Percentiles rank a stretch among this genome's conserved stretches.
Evolutionary conservation across 2,329 filamentous ascomycete species (phyloP).

Genomic region (Hymenoscyphus scutula): DNA sequence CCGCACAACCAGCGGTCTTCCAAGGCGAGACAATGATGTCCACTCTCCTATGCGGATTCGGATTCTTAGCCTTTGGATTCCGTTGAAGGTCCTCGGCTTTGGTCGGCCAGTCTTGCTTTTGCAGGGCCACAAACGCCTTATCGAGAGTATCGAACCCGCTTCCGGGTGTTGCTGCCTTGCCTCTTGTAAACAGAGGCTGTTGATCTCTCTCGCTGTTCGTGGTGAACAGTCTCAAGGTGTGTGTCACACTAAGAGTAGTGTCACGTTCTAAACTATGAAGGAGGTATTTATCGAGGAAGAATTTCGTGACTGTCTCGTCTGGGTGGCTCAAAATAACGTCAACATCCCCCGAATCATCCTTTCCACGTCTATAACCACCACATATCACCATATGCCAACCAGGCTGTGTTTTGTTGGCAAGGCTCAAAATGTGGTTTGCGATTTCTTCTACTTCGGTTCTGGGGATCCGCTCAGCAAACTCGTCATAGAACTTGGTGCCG

Average conservation of each 20-base stretch:
- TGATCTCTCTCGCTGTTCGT: conserved; percentile 73
- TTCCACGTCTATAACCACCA: conserved; percentile 67
- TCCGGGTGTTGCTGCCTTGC: conserved; percentile 33
- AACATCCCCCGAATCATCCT: conserved; percentile 70
- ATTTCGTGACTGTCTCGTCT: conserved; percentile 63
- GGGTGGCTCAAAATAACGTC: conserved; percentile 82
- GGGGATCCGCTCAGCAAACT: conserved; percentile 71
- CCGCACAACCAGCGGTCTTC: conserved; percentile 82
- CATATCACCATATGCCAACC: conserved; percentile 61
- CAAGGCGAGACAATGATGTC: conserved; percentile 91
- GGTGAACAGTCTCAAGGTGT: conserved; percentile 70
- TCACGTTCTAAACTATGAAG: conserved; percentile 66
- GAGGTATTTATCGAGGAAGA: conserved; percentile 68
- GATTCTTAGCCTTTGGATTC: conserved; percentile 50
- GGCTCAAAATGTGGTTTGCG: conserved; percentile 56
- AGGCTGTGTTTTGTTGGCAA: conserved; percentile 62
- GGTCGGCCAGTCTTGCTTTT: conserved; percentile 57
- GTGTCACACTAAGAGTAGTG: conserved; percentile 64
- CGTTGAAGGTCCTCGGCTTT: conserved; percentile 36
- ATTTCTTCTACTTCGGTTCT: conserved; percentile 73
- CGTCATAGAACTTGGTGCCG: conserved; percentile 89
- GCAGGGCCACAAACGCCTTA: conserved; percentile 92
- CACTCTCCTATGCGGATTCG: conserved; percentile 76
- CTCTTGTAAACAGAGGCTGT: conserved; percentile 52
- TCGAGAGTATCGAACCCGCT: conserved; percentile 83